Evolutionary conservation across 1,139 yeast species (phyloP).

Genomic region (Suhomyces ambrosiae): DNA sequence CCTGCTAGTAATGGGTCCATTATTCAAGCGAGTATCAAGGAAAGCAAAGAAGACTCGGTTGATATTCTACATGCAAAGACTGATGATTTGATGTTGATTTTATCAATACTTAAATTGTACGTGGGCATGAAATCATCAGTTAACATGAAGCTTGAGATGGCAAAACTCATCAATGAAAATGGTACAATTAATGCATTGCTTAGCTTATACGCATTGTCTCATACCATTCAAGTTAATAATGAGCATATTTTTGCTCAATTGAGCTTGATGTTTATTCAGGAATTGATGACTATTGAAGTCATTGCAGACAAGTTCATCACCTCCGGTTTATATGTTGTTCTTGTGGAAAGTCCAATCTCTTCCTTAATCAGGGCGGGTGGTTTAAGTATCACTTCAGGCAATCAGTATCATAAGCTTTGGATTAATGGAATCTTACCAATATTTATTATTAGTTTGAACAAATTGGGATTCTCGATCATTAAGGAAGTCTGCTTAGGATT

Average conservation of each 20-base stretch:
- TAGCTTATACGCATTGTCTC: constrained; percentile 69
- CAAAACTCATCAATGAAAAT: constrained; percentile 54
- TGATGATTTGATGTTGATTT: constrained; percentile 62
- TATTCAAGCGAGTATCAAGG: constrained; percentile 23
- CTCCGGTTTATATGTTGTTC: constrained; percentile 66
- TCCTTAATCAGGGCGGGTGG: constrained; percentile 66
- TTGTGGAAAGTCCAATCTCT: constrained; percentile 77
- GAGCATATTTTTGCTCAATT: constrained; percentile 76
- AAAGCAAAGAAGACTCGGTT: background rate
- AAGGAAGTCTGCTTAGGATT: constrained; percentile 70
- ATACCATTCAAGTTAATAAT: constrained; percentile 57
- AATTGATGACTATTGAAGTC: constrained; percentile 60
- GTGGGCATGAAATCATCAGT: constrained; percentile 53
- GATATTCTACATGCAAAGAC: constrained; percentile 6
- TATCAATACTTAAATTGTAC: constrained; percentile 63
- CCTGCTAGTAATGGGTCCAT: too few species aligned
- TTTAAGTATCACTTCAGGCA: constrained; percentile 47
- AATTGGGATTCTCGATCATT: constrained; percentile 62
- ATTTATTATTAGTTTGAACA: constrained; percentile 58
- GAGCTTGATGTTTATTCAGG: constrained; percentile 68
- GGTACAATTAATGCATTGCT: constrained; percentile 67
- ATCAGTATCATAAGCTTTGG: constrained; percentile 76
- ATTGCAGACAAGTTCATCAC: constrained; percentile 69
- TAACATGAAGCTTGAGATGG: constrained; percentile 52
- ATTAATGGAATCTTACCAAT: constrained; percentile 77